Evolutionary conservation across 257 asterid species (phyloP), one percentile per base, ranked within the genome.

Genomic region (Penstemon eatonii): DNA sequence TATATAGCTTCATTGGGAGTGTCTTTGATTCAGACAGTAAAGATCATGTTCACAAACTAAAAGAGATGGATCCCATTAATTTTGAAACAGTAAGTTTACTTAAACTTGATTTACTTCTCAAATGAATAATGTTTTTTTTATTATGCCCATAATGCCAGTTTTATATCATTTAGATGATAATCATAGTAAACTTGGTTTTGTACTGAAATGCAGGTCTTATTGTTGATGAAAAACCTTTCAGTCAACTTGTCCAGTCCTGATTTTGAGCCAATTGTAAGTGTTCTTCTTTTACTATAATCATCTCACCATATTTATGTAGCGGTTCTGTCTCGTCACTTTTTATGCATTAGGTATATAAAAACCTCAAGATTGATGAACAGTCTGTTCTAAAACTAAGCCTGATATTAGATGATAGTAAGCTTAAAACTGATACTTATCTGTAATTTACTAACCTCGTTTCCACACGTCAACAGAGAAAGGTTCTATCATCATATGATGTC

Each of bases 51-150:
- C 85, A 78, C 81, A 90, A 87, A 85, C 96, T 93, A 56, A 86
- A 93, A 87, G 98, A 93, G 86, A 93, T 93, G 98, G 98, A 93
- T 78, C 97, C 97, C 25, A 93, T 93, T 49, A 88, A 90, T 78
- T 86, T 90, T 63, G 97, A 93, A 79, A 90, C 97, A 4, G 98
- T 90, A 75, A 86, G 95, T 83, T 73, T 25, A 25, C 33, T 25
- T 25, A 25, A 25, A 25, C 33, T 25, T 25, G 33, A 25, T 25
- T 25, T 25, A 25, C 33, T 25, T 25, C 33, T 25, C 33, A 25
- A 1, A 25, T 25, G 33, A 25, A 25, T 25, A 25, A 25, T 25
- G 2, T 25, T 25, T 25, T 25, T 25, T 25, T 25, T 25, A 25
- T 1, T 25, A 25, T 25, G 33, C 33, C 1, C 33, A 1, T 25